Conservation (phyloP, 345 rosid genomes). For the Acer saccharum region DNA sequence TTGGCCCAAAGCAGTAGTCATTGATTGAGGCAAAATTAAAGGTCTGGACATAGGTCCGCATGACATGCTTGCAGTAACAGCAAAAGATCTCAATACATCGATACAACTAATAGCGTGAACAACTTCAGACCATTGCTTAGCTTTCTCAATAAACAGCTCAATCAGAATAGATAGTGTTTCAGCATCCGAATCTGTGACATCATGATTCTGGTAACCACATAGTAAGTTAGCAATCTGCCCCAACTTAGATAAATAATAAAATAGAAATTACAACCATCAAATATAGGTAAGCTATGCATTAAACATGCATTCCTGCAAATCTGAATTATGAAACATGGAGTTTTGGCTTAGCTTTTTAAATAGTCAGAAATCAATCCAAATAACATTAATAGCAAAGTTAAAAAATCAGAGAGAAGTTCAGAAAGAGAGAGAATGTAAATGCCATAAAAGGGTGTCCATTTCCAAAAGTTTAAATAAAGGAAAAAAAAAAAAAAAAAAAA, state of each 20-base stretch:
- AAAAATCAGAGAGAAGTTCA: slow-evolving; percentile 3
- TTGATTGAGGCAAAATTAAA: slow-evolving; percentile 54
- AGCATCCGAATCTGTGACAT: slow-evolving; percentile 67
- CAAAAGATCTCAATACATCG: slow-evolving; percentile 77
- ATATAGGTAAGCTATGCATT: neutral
- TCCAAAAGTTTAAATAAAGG: neutral
- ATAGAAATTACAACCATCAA: slow-evolving; percentile 12
- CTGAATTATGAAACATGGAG: neutral
- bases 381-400: neutral
- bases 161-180: slow-evolving; percentile 72
- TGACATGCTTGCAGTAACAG: slow-evolving; percentile 59
- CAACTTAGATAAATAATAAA: neutral
- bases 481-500: neutral
- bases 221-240: slow-evolving; percentile 17
- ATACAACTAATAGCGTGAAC: slow-evolving; percentile 74
- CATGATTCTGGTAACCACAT: slow-evolving; percentile 65
- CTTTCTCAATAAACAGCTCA: slow-evolving; percentile 81
- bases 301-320: neutral
- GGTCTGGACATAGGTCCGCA: slow-evolving; percentile 73
- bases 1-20: slow-evolving; percentile 28
- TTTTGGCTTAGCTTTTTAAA: neutral
- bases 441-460: neutral
- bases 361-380: neutral
- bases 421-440: slow-evolving; percentile 1
- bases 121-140: slow-evolving; percentile 75